Evolutionary conservation across 2,329 filamentous ascomycete species (phyloP), one percentile per base, ranked within the genome.

Genomic region (Aureobasidium pullulans): DNA sequence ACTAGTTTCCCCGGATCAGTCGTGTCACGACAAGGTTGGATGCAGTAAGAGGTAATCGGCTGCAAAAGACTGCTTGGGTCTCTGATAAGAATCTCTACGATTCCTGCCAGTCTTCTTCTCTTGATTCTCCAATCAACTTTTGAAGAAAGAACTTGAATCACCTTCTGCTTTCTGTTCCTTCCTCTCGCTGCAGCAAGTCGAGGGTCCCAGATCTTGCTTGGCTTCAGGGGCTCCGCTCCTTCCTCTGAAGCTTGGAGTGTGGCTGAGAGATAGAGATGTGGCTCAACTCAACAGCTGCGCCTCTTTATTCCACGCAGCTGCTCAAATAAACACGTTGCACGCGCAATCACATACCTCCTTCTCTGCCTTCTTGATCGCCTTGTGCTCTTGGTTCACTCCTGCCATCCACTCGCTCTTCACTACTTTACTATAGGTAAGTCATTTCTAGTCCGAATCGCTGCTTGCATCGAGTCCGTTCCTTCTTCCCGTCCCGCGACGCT

Each of bases 1-100:
- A n/a, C 43, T 42, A 46, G 39, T 56, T 37, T 52, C 59, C 47
- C 59, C 49, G 36, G 36, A 40, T 49, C 34, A 53, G 34, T 54
- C 59, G 59, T 56, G 59, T 43, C 49, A 56, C 36, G 13, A 16
- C 40, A 16, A 32, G 6, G 43, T 49, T 56, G 49, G 36, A 40
- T 10, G 16, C 19, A 37, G 42, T 44, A 10, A 2, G 9, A 37
- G 48, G 39, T 15, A n/a, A 6, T 16, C 23, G 23, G 23, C 23
- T 23, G 23, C 23, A 23, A 23, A 23, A 23, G 23, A 23, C 23
- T 23, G 23, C 23, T 23, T 23, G 23, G 23, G 23, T 23, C 23
- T 23, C 23, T 32, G 29, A 19, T 49, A 29, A 57, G 23, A 34
- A 46, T 29, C 31, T 28, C 23, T 19, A 11, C 15, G 23, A n/a